phyloP scores from a whole-genome alignment of 352 stramenopile genomes.

The Phytopythium delawarense region DNA sequence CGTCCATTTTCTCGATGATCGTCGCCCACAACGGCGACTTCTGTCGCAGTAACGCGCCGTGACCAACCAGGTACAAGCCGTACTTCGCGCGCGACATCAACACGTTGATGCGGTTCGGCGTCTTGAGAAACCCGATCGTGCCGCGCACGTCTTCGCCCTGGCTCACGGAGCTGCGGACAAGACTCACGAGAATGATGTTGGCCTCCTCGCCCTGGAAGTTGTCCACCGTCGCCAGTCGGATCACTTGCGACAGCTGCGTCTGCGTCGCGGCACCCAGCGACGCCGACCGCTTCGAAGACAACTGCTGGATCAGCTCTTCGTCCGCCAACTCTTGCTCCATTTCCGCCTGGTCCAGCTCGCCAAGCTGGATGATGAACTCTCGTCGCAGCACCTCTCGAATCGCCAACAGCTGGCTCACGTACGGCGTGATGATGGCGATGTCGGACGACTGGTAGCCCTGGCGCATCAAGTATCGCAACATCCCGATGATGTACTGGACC shows the following conservation, averaged over 20 bases:
- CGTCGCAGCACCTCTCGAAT: slow-evolving; percentile 40
- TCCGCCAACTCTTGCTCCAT: slow-evolving; percentile 39
- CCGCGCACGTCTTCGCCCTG: slow-evolving; percentile 13
- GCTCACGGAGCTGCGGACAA: slow-evolving; percentile 57
- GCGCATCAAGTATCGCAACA: slow-evolving; percentile 64
- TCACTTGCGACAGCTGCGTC: slow-evolving; percentile 22
- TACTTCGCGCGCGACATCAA: slow-evolving; percentile 57
- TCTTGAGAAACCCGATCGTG: slow-evolving; percentile 76
- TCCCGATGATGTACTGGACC: slow-evolving; percentile 56
- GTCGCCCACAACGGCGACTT: slow-evolving; percentile 43
- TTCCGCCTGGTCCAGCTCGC: slow-evolving; percentile 35
- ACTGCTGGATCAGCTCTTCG: slow-evolving; percentile 9
- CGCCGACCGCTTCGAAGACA: not conserved
- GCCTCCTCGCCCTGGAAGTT: slow-evolving; percentile 82
- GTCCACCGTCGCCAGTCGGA: slow-evolving; percentile 53
- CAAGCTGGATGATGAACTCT: slow-evolving; percentile 32
- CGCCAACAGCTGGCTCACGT: slow-evolving; percentile 71
- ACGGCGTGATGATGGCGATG: slow-evolving; percentile 80
- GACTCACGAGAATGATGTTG: slow-evolving; percentile 53
- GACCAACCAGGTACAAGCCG: slow-evolving; percentile 55
- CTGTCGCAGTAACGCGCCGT: slow-evolving; percentile 27
- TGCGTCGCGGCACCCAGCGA: slow-evolving; percentile 17
- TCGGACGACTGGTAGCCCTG: slow-evolving; percentile 61
- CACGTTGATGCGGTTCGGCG: slow-evolving; percentile 66
- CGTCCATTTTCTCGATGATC: slow-evolving; percentile 55